Percentiles rank a stretch among this genome's conserved stretches.
These are phyloP conservation scores for Trametes villosa DNA, from an alignment of 768 basidiomycete species.

Conservation along the genomic window DNA sequence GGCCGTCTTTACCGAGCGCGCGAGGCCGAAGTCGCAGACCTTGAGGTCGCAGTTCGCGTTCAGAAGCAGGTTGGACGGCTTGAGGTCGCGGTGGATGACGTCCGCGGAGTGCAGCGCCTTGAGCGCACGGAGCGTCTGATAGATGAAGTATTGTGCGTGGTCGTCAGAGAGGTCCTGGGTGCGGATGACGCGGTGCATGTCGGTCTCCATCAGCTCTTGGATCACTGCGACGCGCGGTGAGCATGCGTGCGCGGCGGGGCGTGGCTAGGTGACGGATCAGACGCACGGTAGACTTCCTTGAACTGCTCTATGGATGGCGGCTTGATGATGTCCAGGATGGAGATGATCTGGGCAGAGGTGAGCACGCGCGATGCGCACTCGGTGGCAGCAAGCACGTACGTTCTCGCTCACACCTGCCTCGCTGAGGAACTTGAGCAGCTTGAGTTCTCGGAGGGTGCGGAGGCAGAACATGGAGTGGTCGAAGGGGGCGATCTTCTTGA, in stretches of 20 bases:
- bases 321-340: slow-evolving; percentile 87
- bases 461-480: slow-evolving; percentile 94
- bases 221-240: slow-evolving; percentile 55
- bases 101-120: slow-evolving; percentile 97
- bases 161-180: slow-evolving; percentile 96
- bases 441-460: slow-evolving; percentile 60
- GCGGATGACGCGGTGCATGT: slow-evolving; percentile 95
- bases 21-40: slow-evolving; percentile 94
- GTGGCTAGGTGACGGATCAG: slow-evolving; percentile 2
- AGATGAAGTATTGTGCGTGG: slow-evolving; percentile 93
- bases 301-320: slow-evolving; percentile 80
- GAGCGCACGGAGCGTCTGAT: slow-evolving; percentile 92
- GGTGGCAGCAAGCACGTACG: slow-evolving; percentile 42
- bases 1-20: slow-evolving; percentile 85
- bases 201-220: slow-evolving; percentile 94
- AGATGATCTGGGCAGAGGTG: slow-evolving; percentile 70
- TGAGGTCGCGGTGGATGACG: slow-evolving; percentile 95
- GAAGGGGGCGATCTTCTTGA: slow-evolving; percentile 95
- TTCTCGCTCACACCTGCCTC: slow-evolving; percentile 91
- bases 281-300: slow-evolving; percentile 82
- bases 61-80: slow-evolving; percentile 95
- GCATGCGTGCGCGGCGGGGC: slow-evolving; percentile 3
- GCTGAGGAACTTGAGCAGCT: slow-evolving; percentile 76
- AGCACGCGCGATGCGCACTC: not conserved
- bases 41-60: slow-evolving; percentile 98